These are phyloP conservation scores for Pythium plurisporium DNA, from an alignment of 352 stramenopile species.

Conservation along the genomic window DNA sequence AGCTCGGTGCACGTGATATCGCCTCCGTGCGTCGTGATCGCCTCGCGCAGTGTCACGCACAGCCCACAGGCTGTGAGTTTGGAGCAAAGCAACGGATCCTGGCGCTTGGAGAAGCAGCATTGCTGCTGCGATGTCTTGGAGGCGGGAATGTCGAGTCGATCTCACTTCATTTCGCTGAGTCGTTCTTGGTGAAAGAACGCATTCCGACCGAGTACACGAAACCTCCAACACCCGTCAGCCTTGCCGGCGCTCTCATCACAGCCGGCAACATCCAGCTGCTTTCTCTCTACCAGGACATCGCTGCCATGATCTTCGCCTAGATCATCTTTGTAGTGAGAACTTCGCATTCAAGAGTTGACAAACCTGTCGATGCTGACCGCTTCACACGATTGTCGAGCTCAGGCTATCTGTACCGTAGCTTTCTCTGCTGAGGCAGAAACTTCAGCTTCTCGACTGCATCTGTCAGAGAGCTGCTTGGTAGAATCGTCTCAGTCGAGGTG, in stretches of 20 bases:
- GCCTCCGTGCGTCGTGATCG: constrained; percentile 5
- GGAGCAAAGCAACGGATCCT: background rate
- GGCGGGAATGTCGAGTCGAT: constrained; percentile 8
- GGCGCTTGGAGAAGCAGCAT: constrained; percentile 1
- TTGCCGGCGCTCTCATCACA: background rate
- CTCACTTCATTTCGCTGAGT: constrained; percentile 1
- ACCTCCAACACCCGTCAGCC: constrained; percentile 10
- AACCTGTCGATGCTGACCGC: too few species aligned
- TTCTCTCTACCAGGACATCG: background rate
- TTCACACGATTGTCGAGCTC: too few species aligned
- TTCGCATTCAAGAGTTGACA: too few species aligned
- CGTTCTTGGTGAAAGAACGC: constrained; percentile 26
- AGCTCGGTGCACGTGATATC: background rate
- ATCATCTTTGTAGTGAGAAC: too few species aligned
- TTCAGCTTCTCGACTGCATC: too few species aligned
- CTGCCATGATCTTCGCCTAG: background rate
- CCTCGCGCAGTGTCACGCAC: background rate
- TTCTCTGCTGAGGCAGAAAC: too few species aligned
- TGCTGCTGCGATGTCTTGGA: constrained; percentile 4
- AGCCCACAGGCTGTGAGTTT: constrained; percentile 8
- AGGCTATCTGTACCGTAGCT: too few species aligned
- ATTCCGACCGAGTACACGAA: constrained; percentile 18
- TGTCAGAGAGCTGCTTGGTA: too few species aligned
- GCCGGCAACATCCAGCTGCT: constrained; percentile 4
- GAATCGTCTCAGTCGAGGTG: too few species aligned